Base-by-base conservation (phyloP, 768 basidiomycete species). In the Rhodocollybia butyracea region DNA sequence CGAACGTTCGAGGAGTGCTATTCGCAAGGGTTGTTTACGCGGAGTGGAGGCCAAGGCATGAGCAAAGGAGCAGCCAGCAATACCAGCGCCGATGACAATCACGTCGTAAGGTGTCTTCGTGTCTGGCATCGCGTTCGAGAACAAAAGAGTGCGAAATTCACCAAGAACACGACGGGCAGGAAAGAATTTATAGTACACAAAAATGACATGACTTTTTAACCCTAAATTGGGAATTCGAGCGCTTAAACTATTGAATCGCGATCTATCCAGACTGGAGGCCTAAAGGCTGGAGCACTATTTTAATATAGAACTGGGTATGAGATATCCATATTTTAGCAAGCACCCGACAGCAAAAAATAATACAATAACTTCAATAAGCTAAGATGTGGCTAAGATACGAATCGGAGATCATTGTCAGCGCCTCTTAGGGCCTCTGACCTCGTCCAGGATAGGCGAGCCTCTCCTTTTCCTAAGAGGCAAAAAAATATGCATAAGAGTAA, bases 1-100 rank as follows among this genome's bases (percentile, higher is more conserved):
- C 13, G 95, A 96, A 11, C 96, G 86, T 70, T 99, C 97, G 54
- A 99, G 76, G 0, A 98, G 73, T 17, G 88, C 88, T 60, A 98
- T 86, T 21, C 85, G 81, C 19, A 94, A 80, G 13, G 88, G 88
- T 17, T 51, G 73, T 73, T 19, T 47, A 39, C 82, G 76, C 2
- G 79, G 75, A 10, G 81, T 40, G 1, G 79, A 76, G 3, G 92
- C 84, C 39, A 99, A 87, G 0, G 88, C 88, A 66, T 92, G 86
- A 5, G 94, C 94, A 45, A 99, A 81, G 0, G 93, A 82, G 39
- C 83, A 86, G 55, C 96, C 96, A 15, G 92, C 93, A 51, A 97
- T 77, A 38, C 96, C 96, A 6, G 91, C 94, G 54, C 96, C 96
- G 68, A 98, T 86, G 65, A 98, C 87, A 70, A 96, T 68, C 40